Conservation (phyloP, 306 rosid species). For the Medicago truncatula region DNA sequence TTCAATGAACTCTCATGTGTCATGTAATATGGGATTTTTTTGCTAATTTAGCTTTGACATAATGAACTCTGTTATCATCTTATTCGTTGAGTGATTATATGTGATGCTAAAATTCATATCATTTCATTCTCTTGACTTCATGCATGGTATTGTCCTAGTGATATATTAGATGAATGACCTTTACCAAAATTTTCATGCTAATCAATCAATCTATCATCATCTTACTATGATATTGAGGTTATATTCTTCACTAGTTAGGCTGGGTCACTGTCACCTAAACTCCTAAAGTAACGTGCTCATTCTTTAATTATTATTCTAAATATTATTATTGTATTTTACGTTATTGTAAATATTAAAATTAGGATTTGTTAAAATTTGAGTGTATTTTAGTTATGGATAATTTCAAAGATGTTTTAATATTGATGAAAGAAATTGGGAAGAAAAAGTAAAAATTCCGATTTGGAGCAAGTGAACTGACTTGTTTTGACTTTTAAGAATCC, state of each 20-base stretch:
- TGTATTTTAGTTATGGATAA: no score
- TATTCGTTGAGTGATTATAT: no score
- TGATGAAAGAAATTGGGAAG: no score
- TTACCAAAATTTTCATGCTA: not conserved
- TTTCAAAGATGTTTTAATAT: no score
- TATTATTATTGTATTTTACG: not conserved
- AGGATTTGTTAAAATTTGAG: no score
- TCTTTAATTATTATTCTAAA: not conserved
- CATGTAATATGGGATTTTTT: no score
- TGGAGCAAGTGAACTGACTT: conserved; percentile 11
- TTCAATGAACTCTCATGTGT: no score
- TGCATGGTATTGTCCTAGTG: not conserved
- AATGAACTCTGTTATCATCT: no score
- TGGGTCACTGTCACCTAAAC: not conserved
- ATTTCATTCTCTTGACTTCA: not conserved
- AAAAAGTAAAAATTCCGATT: not conserved
- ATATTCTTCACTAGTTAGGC: not conserved
- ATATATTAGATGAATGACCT: not conserved
- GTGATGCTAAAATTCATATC: not conserved
- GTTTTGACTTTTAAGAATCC: not conserved
- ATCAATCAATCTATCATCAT: no score
- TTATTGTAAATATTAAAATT: not conserved
- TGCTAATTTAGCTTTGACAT: no score
- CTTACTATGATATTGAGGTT: not conserved
- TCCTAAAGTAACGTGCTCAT: not conserved